Evolutionary conservation across 345 rosid genomes (phyloP).

Genomic region (Rhodamnia rubescens): DNA sequence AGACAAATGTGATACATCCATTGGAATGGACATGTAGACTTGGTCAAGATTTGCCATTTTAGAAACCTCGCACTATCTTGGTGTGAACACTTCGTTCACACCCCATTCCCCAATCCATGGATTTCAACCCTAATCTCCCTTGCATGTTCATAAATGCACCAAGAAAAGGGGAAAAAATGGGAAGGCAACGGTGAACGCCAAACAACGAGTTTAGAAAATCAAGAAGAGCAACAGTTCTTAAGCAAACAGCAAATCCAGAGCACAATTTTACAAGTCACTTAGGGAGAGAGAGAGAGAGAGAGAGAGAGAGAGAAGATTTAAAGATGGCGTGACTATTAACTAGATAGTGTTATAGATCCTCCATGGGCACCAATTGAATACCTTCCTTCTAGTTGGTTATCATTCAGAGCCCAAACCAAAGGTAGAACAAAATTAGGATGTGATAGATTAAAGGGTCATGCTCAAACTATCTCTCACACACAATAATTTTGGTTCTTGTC

Average conservation of each 20-base stretch:
- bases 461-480: no score
- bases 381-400: constrained; percentile 34
- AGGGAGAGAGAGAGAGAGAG: neutral
- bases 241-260: neutral
- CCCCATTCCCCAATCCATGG: neutral
- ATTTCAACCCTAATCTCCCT: neutral
- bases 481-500: no score
- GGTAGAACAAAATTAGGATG: neutral
- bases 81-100: neutral
- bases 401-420: constrained; percentile 48
- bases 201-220: neutral
- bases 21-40: neutral
- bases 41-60: neutral
- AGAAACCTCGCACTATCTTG: neutral
- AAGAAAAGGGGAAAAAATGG: neutral
- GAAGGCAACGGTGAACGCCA: neutral
- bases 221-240: neutral
- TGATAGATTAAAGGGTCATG: neutral
- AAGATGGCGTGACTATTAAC: neutral
- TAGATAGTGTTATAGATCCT: neutral
- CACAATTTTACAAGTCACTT: neutral
- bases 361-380: no score
- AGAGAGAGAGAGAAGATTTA: neutral
- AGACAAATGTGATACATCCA: neutral
- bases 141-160: neutral